Evolutionary conservation across 768 basidiomycete species (phyloP).

Genomic region (Agaricus subrufescens): DNA sequence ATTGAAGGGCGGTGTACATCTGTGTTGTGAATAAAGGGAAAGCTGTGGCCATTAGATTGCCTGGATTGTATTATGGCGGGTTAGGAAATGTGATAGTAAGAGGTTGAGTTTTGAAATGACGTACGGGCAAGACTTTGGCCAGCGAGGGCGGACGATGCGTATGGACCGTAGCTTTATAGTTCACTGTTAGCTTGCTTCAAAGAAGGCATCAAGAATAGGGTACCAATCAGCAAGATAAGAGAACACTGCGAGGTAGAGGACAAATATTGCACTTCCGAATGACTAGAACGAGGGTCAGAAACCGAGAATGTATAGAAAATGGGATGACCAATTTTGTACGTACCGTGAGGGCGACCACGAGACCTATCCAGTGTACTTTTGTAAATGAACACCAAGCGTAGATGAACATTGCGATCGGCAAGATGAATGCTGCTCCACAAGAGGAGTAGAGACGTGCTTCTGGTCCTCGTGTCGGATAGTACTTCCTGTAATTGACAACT

Average conservation of each 20-base stretch:
- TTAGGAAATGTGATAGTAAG: neutral
- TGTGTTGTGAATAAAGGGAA: conserved; percentile 62
- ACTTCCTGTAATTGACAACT: conserved; percentile 19
- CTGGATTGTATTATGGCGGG: neutral
- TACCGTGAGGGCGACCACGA: conserved; percentile 47
- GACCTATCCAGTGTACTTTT: conserved; percentile 55
- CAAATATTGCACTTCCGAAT: conserved; percentile 43
- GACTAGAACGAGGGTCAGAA: conserved; percentile 23
- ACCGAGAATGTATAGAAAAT: neutral
- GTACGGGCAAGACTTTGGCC: conserved; percentile 58
- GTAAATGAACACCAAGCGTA: conserved; percentile 67
- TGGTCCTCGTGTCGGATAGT: conserved; percentile 30
- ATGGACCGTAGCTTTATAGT: conserved; percentile 43
- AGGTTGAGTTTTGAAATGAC: neutral
- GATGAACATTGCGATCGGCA: conserved; percentile 61
- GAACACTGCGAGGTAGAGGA: conserved; percentile 55
- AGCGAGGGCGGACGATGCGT: conserved; percentile 65
- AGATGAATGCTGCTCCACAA: conserved; percentile 47
- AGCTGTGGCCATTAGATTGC: conserved; percentile 39
- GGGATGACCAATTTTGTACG: neutral
- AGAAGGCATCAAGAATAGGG: too few species aligned
- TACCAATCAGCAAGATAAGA: conserved; percentile 64
- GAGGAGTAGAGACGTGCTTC: conserved; percentile 62
- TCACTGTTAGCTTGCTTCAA: too few species aligned
- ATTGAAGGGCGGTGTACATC: conserved; percentile 53